Evolutionary conservation across 495 filamentous ascomycete genomes (phyloP).

Genomic region (Penicillium silybi): DNA sequence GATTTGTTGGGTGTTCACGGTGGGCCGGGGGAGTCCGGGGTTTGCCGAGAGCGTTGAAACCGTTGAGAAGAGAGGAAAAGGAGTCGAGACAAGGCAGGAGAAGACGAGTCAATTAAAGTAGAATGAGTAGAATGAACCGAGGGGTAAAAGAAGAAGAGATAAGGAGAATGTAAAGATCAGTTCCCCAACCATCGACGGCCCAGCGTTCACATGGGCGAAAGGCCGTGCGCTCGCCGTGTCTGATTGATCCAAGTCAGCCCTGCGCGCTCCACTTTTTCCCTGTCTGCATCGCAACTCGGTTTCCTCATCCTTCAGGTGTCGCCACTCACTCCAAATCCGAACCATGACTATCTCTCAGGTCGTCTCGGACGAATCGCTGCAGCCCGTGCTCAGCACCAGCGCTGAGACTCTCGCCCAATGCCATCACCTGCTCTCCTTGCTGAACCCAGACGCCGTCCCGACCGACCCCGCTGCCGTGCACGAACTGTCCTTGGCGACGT

Average conservation of each 20-base stretch:
- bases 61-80: not conserved
- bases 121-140: not conserved
- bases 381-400: constrained; percentile 67
- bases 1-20: not conserved
- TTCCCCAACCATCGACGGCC: constrained; percentile 22
- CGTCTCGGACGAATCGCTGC: constrained; percentile 66
- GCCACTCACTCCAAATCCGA: constrained; percentile 1
- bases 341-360: constrained; percentile 54
- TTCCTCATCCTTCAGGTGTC: not conserved
- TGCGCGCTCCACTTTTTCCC: constrained; percentile 3
- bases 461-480: constrained; percentile 32
- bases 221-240: not conserved
- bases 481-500: constrained; percentile 58
- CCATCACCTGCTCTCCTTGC: constrained; percentile 60
- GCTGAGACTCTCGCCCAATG: constrained; percentile 69
- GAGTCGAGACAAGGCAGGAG: not conserved
- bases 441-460: constrained; percentile 46
- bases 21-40: constrained; percentile 7
- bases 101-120: not conserved
- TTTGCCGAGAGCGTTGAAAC: constrained; percentile 11
- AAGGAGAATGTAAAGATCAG: not conserved
- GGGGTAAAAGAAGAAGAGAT: not conserved
- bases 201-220: constrained; percentile 17
- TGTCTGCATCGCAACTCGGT: not conserved
- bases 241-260: constrained; percentile 15